Conservation (phyloP, 768 basidiomycete genomes). For the Rhizopogon sp. region DNA sequence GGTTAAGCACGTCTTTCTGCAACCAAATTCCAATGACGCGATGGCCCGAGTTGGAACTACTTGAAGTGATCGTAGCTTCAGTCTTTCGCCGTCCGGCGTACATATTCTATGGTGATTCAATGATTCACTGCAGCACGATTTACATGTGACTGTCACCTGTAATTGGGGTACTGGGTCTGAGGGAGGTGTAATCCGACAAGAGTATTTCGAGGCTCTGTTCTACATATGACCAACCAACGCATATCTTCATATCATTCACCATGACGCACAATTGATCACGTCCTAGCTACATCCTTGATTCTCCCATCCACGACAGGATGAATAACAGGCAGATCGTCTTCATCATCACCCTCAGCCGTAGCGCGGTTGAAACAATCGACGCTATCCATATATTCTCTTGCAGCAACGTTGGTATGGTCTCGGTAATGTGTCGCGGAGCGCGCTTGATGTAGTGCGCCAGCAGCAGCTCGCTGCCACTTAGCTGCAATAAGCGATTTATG, state of each 20-base stretch:
- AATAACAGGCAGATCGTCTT: slow-evolving; percentile 47
- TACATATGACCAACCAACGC: no score
- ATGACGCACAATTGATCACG: slow-evolving; percentile 9
- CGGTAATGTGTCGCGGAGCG: slow-evolving; percentile 52
- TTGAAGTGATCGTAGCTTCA: no score
- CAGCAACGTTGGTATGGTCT: slow-evolving; percentile 54
- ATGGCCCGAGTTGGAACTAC: no score
- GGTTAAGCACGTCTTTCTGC: no score
- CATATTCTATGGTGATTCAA: no score
- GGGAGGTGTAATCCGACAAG: not conserved
- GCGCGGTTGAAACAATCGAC: slow-evolving; percentile 70
- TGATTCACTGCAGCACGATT: no score
- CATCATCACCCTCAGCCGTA: slow-evolving; percentile 17
- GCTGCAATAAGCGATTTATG: slow-evolving; percentile 26
- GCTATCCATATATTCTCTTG: slow-evolving; percentile 70
- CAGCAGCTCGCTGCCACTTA: slow-evolving; percentile 46
- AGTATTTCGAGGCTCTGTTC: no score
- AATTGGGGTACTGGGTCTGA: not conserved
- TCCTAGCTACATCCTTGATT: slow-evolving; percentile 48
- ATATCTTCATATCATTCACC: no score
- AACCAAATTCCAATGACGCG: no score
- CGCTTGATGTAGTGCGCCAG: slow-evolving; percentile 36
- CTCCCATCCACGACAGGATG: slow-evolving; percentile 67
- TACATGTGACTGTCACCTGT: not conserved
- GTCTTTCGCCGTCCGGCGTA: no score